A percentile compares a stretch with the other conserved stretches of the same genome.
Conservation (phyloP, 441 rosid species). For the Caryocar brasiliense region DNA sequence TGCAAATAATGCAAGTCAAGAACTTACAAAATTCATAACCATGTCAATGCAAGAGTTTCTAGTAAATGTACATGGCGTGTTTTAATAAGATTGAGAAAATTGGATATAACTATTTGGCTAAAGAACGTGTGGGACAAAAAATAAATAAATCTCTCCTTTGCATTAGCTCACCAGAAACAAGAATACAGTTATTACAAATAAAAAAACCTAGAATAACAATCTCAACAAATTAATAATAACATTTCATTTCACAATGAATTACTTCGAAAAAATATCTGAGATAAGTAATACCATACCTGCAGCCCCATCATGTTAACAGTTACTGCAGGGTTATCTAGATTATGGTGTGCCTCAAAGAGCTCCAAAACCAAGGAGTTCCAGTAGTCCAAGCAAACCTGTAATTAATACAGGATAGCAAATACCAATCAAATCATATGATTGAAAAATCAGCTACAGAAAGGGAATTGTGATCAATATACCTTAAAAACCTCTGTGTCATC, state of each 20-base stretch:
- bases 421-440: neutral
- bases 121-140: too few species aligned
- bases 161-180: too few species aligned
- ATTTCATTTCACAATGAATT: neutral
- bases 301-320: conserved; percentile 74
- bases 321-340: conserved; percentile 75
- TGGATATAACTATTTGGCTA: too few species aligned
- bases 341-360: conserved; percentile 82
- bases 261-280: neutral
- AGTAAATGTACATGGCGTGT: neutral
- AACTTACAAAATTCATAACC: too few species aligned
- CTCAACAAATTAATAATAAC: neutral
- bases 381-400: conserved; percentile 97
- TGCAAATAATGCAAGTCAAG: neutral
- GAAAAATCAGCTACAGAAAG: too few species aligned
- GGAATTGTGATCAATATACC: conserved; percentile 28
- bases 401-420: conserved; percentile 9
- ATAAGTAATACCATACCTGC: conserved; percentile 41
- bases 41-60: neutral
- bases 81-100: too few species aligned
- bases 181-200: too few species aligned
- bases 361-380: conserved; percentile 91
- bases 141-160: too few species aligned
- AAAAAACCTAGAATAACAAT: too few species aligned
- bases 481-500: conserved; percentile 99